These are phyloP conservation scores for Neurospora sp. DNA, from an alignment of 495 filamentous ascomycete species.

Conservation along the genomic window DNA sequence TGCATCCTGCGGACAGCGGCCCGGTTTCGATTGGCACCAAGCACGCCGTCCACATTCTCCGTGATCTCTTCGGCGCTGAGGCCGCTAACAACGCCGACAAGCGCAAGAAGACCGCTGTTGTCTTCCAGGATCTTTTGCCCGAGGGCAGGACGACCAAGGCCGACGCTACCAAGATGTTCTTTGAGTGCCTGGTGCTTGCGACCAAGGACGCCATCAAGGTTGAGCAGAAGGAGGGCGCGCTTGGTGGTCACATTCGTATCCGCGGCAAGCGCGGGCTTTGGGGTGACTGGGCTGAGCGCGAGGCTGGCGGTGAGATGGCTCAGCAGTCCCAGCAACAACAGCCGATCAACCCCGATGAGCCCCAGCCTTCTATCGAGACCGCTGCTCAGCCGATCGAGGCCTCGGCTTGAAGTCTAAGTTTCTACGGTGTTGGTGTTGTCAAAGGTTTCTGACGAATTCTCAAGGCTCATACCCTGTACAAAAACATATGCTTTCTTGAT, in stretches of 20 bases:
- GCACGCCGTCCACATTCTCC: slow-evolving; percentile 89
- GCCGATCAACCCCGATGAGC: slow-evolving; percentile 8
- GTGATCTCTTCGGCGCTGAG: slow-evolving; percentile 68
- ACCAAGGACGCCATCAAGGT: slow-evolving; percentile 98
- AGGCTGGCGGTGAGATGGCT: slow-evolving; percentile 50
- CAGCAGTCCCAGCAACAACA: slow-evolving; percentile 28
- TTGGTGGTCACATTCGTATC: slow-evolving; percentile 71
- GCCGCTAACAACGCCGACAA: slow-evolving; percentile 49
- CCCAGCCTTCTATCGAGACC: slow-evolving; percentile 22
- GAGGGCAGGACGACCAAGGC: slow-evolving; percentile 65
- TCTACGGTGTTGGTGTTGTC: not conserved
- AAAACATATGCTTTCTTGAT: not conserved
- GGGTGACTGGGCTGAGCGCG: slow-evolving; percentile 90
- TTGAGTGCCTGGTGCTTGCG: slow-evolving; percentile 87
- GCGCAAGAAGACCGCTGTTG: slow-evolving; percentile 65
- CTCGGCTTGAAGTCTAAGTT: not conserved
- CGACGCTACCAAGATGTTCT: slow-evolving; percentile 99
- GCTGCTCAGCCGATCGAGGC: slow-evolving; percentile 10
- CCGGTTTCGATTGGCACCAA: slow-evolving; percentile 83
- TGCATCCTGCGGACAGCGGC: slow-evolving; percentile 70
- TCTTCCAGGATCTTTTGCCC: slow-evolving; percentile 88
- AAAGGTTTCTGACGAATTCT: not conserved
- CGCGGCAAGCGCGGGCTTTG: slow-evolving; percentile 84
- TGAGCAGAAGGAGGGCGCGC: slow-evolving; percentile 66
- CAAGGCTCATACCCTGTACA: not conserved